These are phyloP conservation scores for Tremella fuciformis DNA, from an alignment of 768 basidiomycete genomes.

Conservation along the genomic window DNA sequence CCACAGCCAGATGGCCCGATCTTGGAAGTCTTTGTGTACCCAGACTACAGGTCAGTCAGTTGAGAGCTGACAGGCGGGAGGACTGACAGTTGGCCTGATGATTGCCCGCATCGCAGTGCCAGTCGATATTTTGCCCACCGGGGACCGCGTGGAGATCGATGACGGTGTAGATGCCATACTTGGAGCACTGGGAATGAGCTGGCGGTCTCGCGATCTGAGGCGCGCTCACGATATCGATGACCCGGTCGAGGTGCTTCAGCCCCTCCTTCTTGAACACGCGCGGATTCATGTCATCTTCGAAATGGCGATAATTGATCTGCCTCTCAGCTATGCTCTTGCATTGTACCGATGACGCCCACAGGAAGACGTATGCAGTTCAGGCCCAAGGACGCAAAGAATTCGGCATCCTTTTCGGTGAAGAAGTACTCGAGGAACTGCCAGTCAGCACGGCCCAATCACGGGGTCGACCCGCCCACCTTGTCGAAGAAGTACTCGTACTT, in stretches of 20 bases:
- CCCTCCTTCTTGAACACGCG: constrained; percentile 69
- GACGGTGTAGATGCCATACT: constrained; percentile 70
- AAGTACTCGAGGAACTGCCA: constrained; percentile 75
- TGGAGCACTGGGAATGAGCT: constrained; percentile 58
- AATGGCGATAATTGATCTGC: constrained; percentile 44
- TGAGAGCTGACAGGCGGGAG: background rate
- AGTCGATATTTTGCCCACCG: constrained; percentile 59
- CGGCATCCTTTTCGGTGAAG: constrained; percentile 71
- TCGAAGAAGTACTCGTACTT: constrained; percentile 78
- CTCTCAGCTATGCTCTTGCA: background rate
- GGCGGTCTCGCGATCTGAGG: background rate
- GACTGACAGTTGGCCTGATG: constrained; percentile 39
- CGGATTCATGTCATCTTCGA: constrained; percentile 70
- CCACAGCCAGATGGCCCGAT: constrained; percentile 75
- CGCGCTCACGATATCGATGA: constrained; percentile 58
- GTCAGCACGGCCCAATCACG: background rate
- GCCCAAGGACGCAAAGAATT: constrained; percentile 72
- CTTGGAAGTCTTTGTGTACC: constrained; percentile 81
- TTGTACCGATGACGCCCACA: constrained; percentile 15
- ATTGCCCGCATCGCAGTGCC: constrained; percentile 65
- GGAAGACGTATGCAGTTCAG: constrained; percentile 69
- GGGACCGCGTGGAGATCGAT: constrained; percentile 70
- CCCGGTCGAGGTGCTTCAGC: constrained; percentile 79
- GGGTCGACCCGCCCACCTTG: constrained; percentile 57
- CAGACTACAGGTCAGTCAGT: constrained; percentile 60